Conservation (phyloP, 306 rosid genomes). For the Morella rubra region DNA sequence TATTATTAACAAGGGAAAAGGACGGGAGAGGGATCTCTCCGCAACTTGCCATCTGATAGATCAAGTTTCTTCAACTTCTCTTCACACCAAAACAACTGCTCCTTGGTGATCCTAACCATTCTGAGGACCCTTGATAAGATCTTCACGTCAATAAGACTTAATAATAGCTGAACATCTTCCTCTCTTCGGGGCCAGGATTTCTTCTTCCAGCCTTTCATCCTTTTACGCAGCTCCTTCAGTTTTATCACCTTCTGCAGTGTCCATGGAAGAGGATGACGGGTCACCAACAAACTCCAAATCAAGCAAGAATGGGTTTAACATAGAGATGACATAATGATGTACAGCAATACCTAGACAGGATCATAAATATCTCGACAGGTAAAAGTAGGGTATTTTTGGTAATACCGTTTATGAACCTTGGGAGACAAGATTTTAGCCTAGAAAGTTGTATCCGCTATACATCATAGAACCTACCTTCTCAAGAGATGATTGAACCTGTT, state of each 20-base stretch:
- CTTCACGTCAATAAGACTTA: conserved; percentile 67
- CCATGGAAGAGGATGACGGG: neutral
- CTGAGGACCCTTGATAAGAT: conserved; percentile 64
- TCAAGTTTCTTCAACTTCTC: conserved; percentile 87
- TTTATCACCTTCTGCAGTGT: conserved; percentile 69
- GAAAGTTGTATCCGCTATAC: conserved; percentile 13
- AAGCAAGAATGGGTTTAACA: neutral
- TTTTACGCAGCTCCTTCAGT: conserved; percentile 68
- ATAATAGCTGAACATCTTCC: conserved; percentile 73
- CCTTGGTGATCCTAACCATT: conserved; percentile 68
- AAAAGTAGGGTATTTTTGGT: neutral
- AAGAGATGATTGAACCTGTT: conserved; percentile 69
- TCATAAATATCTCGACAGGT: neutral
- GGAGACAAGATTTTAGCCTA: neutral
- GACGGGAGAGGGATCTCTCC: conserved; percentile 77
- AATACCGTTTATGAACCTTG: neutral
- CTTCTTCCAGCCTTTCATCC: conserved; percentile 74
- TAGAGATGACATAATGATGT: neutral
- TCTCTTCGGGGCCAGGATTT: conserved; percentile 64
- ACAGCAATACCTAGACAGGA: neutral
- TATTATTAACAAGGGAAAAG: conserved; percentile 74
- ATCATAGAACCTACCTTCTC: conserved; percentile 60
- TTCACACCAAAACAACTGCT: conserved; percentile 89
- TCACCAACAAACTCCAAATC: neutral
- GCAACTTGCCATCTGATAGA: conserved; percentile 52